Base-by-base conservation (phyloP, 73 alveolate species). In the Paramecium pentaurelia region DNA sequence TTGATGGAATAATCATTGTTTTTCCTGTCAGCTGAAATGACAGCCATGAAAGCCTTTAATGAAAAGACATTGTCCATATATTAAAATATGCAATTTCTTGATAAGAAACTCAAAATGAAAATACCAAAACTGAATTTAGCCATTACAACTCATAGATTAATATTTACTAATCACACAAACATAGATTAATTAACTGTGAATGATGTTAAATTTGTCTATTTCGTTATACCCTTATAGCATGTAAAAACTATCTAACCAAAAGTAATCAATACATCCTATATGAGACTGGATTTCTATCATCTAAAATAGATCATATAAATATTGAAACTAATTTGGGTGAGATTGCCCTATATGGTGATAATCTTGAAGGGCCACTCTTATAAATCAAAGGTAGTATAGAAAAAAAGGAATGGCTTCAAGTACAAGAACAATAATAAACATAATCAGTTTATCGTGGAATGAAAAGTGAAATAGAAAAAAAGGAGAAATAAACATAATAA, bases 111-210 rank as follows among this genome's bases (percentile, higher is more conserved):
- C 8, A 42, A 49, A 40, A 40, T 80, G 32, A 80, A 49, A 20
- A 28, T 80, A 9, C 30, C 49, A n/a, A 80, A 80, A 7, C 3
- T 80, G 6, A 45, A 11, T 44, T 36, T 80, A 3, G 32, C 5
- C 18, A 45, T 80, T 47, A 80, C 91, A 10, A 80, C 91, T 45
- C 91, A 80, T 80, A 80, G 91, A 36, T 32, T 80, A 22, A 80
- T 80, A 12, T 40, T 80, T 20, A 32, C 91, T 27, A 80, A 80
- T 45, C 54, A 80, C 16, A 71, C 91, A n/a, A 42, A 80, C 14
- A 80, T 80, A 27, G 91, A 80, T 10, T 27, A 80, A 80, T 25
- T 80, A 42, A 80, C 45, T 8, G 58, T 6, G 18, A 80, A 36
- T 12, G 87, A 80, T 45, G 34, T 58, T 49, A 14, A n/a, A 25